Conservation (phyloP, 176 grass and related monocot genomes). For the Triticum timopheevii region DNA sequence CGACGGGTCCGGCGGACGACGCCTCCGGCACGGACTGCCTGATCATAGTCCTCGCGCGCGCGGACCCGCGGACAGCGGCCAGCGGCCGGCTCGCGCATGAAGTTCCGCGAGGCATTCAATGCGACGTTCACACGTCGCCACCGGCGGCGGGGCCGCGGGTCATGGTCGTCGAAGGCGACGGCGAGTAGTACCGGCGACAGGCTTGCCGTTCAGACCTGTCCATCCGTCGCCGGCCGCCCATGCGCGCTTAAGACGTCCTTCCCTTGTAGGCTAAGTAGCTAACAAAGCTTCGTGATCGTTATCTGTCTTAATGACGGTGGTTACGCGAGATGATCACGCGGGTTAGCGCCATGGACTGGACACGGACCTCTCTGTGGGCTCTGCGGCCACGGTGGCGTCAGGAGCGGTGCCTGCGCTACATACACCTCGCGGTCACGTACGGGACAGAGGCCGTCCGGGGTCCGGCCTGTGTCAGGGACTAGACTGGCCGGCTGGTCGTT, state of each 20-base stretch:
- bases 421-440: too few relatives aligned
- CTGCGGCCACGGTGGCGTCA: neutral
- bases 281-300: neutral
- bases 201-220: neutral
- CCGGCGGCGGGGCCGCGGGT: neutral
- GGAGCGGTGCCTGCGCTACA: neutral
- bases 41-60: too few relatives aligned
- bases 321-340: neutral
- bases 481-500: neutral
- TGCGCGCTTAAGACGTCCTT: too few relatives aligned
- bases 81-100: too few relatives aligned
- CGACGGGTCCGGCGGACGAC: too few relatives aligned
- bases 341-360: neutral
- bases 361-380: neutral
- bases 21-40: neutral
- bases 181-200: neutral
- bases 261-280: too few relatives aligned
- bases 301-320: neutral
- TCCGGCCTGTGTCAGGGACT: neutral
- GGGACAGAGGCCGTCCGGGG: neutral
- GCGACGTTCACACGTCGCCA: neutral
- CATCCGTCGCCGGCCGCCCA: neutral
- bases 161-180: neutral
- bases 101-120: neutral
- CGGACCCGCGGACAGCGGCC: too few relatives aligned